Conservation (phyloP, 2,329 filamentous ascomycete species). For the Podosphaera leucotricha region DNA sequence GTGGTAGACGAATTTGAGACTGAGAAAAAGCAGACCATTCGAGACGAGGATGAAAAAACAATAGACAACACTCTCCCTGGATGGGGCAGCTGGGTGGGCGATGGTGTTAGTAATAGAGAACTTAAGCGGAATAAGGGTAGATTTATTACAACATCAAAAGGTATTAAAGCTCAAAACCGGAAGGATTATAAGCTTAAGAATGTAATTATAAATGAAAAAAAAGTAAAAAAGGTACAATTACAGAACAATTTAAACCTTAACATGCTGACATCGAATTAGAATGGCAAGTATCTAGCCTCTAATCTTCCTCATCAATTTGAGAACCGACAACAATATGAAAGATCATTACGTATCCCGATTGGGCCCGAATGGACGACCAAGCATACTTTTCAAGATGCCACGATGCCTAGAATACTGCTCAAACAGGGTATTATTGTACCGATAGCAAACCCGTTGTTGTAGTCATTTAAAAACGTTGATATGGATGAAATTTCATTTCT, state of each 20-base stretch:
- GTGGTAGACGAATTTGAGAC: constrained; percentile 56
- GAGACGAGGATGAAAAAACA: constrained; percentile 62
- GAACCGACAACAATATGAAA: constrained; percentile 69
- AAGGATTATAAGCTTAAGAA: constrained; percentile 61
- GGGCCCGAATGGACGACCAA: constrained; percentile 96
- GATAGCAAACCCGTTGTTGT: constrained; percentile 47
- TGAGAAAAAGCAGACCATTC: constrained; percentile 50
- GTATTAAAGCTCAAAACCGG: constrained; percentile 51
- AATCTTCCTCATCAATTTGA: constrained; percentile 79
- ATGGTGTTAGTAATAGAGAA: constrained; percentile 51
- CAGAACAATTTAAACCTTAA: neutral
- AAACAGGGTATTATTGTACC: constrained; percentile 80
- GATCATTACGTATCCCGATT: constrained; percentile 62
- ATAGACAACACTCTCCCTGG: constrained; percentile 72
- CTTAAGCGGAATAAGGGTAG: constrained; percentile 36
- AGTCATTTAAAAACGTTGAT: no score
- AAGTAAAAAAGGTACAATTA: constrained; percentile 50
- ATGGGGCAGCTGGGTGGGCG: constrained; percentile 82
- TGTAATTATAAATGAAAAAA: constrained; percentile 85
- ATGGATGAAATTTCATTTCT: no score
- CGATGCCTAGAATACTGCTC: constrained; percentile 70
- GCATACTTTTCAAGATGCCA: constrained; percentile 70
- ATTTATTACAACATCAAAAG: constrained; percentile 42
- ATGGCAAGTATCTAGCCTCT: constrained; percentile 65
- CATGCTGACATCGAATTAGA: constrained; percentile 24